These are phyloP conservation scores for Blastobotrys americana DNA, from an alignment of 805 yeast genomes.

Conservation along the genomic window DNA sequence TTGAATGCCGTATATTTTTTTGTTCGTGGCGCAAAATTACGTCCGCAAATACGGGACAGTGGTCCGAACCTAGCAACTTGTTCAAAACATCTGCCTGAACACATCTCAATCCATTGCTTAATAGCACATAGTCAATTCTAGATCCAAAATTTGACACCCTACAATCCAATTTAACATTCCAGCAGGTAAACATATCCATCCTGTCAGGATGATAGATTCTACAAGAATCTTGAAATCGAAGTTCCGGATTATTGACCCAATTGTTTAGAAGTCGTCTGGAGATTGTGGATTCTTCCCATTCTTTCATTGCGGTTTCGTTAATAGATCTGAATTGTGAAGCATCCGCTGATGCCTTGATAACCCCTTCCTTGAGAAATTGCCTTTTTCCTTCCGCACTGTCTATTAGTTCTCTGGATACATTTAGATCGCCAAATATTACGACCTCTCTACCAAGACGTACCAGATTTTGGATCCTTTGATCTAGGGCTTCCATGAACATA, in stretches of 20 bases:
- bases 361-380: slow-evolving; percentile 33
- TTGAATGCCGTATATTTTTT: neutral
- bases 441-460: slow-evolving; percentile 57
- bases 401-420: slow-evolving; percentile 68
- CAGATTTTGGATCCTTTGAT: slow-evolving; percentile 55
- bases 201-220: slow-evolving; percentile 45
- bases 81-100: slow-evolving; percentile 57
- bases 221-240: slow-evolving; percentile 26
- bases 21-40: slow-evolving; percentile 28
- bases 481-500: slow-evolving; percentile 50
- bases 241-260: slow-evolving; percentile 33
- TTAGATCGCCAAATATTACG: slow-evolving; percentile 81
- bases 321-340: slow-evolving; percentile 31
- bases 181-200: slow-evolving; percentile 73
- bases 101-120: slow-evolving; percentile 37
- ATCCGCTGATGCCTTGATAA: slow-evolving; percentile 1
- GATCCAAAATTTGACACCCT: slow-evolving; percentile 84
- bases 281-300: slow-evolving; percentile 37
- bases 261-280: slow-evolving; percentile 42
- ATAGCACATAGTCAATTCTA: slow-evolving; percentile 70
- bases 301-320: slow-evolving; percentile 28
- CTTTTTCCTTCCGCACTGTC: slow-evolving; percentile 72
- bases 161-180: slow-evolving; percentile 76
- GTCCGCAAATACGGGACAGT: slow-evolving; percentile 84
- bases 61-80: slow-evolving; percentile 78